These are phyloP conservation scores for Solanum arcanum DNA, from an alignment of 257 asterid genomes.

Conservation along the genomic window DNA sequence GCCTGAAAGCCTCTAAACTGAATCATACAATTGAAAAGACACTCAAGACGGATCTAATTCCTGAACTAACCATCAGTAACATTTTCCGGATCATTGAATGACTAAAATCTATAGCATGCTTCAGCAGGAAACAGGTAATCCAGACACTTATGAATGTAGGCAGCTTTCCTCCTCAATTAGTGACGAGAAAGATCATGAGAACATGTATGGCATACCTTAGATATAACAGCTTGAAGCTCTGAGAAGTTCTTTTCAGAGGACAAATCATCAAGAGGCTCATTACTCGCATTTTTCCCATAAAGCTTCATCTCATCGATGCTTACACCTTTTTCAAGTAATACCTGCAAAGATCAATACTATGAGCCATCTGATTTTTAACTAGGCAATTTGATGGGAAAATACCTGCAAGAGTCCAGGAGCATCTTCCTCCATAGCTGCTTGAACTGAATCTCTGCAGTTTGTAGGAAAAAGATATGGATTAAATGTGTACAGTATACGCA, in stretches of 20 bases:
- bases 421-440: constrained; percentile 94
- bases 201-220: constrained; percentile 40
- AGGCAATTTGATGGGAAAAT: constrained; percentile 6
- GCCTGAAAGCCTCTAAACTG: neutral
- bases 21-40: neutral
- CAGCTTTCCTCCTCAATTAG: neutral
- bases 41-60: neutral
- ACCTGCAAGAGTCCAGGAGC: constrained; percentile 98
- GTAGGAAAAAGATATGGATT: neutral
- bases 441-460: constrained; percentile 67
- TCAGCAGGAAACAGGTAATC: neutral
- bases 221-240: constrained; percentile 62
- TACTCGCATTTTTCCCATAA: constrained; percentile 60
- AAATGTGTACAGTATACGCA: neutral
- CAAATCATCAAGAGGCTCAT: constrained; percentile 56
- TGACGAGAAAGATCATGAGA: neutral
- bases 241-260: constrained; percentile 46
- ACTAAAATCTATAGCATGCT: neutral
- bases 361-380: constrained; percentile 1
- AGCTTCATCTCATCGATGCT: constrained; percentile 72
- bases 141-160: neutral
- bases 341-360: constrained; percentile 34
- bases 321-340: constrained; percentile 61
- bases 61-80: neutral
- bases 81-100: neutral